phyloP scores from a whole-genome alignment of 495 filamentous ascomycete genomes.

The Elaphomyces granulatus region DNA sequence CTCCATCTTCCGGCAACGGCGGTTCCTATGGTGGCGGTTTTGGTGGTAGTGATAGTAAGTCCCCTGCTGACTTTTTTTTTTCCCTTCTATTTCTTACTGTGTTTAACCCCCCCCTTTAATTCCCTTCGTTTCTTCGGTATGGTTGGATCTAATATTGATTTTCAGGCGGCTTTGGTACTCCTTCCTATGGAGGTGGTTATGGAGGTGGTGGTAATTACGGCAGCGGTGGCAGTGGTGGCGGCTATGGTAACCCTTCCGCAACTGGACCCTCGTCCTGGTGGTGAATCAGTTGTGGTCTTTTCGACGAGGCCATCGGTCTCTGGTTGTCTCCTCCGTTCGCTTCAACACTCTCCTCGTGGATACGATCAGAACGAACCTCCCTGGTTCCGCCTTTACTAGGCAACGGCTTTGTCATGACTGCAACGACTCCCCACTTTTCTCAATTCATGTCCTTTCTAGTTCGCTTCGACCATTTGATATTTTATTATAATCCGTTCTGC shows the following conservation, averaged over 20 bases:
- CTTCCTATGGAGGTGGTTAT: slow-evolving; percentile 36
- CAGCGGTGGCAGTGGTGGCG: too few species aligned
- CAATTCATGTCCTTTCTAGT: slow-evolving; percentile 17
- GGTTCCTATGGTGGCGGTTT: slow-evolving; percentile 35
- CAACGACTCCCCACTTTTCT: slow-evolving; percentile 33
- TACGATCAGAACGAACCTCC: slow-evolving; percentile 36
- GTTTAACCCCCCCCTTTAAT: too few species aligned
- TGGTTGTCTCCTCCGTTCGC: slow-evolving; percentile 33
- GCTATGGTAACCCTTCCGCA: slow-evolving; percentile 76
- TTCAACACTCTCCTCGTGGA: slow-evolving; percentile 26
- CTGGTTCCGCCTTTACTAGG: slow-evolving; percentile 22
- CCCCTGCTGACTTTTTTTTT: too few species aligned
- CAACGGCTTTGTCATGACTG: slow-evolving; percentile 38
- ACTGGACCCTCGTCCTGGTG: slow-evolving; percentile 86
- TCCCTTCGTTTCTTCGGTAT: too few species aligned
- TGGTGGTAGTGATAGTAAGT: too few species aligned
- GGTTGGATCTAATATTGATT: too few species aligned
- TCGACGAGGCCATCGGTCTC: slow-evolving; percentile 31
- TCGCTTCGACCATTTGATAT: slow-evolving; percentile 17
- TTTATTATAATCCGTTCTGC: too few species aligned
- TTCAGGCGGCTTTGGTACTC: slow-evolving; percentile 36
- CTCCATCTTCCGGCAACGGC: slow-evolving; percentile 34
- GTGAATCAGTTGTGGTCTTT: slow-evolving; percentile 51
- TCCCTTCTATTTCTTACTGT: too few species aligned
- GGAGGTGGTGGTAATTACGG: slow-evolving; percentile 36